Percentiles rank a stretch among this genome's conserved stretches.
phyloP scores from a whole-genome alignment of 768 basidiomycete genomes.

The Panus rudis region DNA sequence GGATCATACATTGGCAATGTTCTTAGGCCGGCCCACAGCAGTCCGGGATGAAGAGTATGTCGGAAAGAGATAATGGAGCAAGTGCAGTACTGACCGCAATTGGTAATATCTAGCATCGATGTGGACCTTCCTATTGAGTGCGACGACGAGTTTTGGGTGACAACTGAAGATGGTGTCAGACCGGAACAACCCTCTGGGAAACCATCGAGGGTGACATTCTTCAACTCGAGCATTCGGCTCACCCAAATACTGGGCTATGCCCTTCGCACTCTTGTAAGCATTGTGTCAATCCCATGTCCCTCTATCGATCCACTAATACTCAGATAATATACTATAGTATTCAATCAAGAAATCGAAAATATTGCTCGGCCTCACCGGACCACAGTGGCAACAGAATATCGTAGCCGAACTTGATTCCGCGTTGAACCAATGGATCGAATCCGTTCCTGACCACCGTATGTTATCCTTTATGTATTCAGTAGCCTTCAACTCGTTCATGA shows the following conservation, averaged over 20 bases:
- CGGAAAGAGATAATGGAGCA: no score
- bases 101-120: constrained; percentile 47
- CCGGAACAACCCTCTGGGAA: constrained; percentile 52
- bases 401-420: constrained; percentile 59
- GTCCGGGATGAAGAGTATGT: neutral
- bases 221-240: constrained; percentile 46
- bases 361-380: constrained; percentile 27
- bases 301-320: constrained; percentile 2
- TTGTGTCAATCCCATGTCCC: constrained; percentile 19
- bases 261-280: constrained; percentile 54
- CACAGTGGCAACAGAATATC: constrained; percentile 39
- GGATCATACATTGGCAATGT: no score
- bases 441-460: constrained; percentile 49
- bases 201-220: constrained; percentile 49
- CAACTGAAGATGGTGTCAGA: no score
- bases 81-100: no score
- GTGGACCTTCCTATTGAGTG: constrained; percentile 54
- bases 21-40: no score
- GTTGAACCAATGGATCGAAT: constrained; percentile 54
- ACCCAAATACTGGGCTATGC: constrained; percentile 57
- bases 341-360: constrained; percentile 38
- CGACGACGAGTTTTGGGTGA: constrained; percentile 73
- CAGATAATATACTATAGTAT: no score
- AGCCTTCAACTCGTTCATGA: neutral
- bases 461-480: neutral